Evolutionary conservation across 768 basidiomycete species (phyloP), one percentile per base, ranked within the genome.

Genomic region (Russula virescens): DNA sequence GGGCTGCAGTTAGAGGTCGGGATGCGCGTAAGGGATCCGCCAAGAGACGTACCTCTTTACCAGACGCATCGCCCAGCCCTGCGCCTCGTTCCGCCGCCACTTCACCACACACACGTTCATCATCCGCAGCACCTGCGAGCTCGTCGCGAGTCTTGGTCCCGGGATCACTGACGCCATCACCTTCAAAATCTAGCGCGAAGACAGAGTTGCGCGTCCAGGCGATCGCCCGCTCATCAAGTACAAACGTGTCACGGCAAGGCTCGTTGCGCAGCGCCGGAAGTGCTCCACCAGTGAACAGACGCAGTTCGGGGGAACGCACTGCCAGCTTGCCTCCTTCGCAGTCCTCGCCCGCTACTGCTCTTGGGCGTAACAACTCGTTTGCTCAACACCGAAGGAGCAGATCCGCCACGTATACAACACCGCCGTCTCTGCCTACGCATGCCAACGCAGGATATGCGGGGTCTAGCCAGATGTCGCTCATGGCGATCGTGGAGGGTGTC

Each of bases 401-500:
- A n/a, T 52, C 66, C 14, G 19, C 28, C 10, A 25, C 53, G 21
- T 6, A 35, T 7, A 18, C 62, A 7, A 55, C 49, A 35, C 13
- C 64, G 2, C 47, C 43, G 11, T 23, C 64, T 9, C 65, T 62
- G 13, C 63, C 60, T 11, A 31, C 54, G n/a, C 58, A 58, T 43
- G 28, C 21, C 31, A 31, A 51, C n/a, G 61, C 19, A 6, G 52
- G 49, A 19, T n/a, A n/a, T 5, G 54, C 47, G n/a, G 47, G 52
- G 19, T 67, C 66, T 35, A 86, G 80, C 47, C 72, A 64, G 55
- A 14, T 55, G 55, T 65, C 64, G 14, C 66, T 88, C 69, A 84
- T 89, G 85, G 83, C 81, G 67, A 83, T 89, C 65, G 83, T 89
- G 10, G 86, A 88, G 68, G 80, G 77, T 60, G 82, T 88, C 49